A percentile compares a stretch with the other conserved stretches of the same genome.
These are phyloP conservation scores for Eleusine indica DNA, from an alignment of 176 grass and related monocot genomes.

Conservation along the genomic window DNA sequence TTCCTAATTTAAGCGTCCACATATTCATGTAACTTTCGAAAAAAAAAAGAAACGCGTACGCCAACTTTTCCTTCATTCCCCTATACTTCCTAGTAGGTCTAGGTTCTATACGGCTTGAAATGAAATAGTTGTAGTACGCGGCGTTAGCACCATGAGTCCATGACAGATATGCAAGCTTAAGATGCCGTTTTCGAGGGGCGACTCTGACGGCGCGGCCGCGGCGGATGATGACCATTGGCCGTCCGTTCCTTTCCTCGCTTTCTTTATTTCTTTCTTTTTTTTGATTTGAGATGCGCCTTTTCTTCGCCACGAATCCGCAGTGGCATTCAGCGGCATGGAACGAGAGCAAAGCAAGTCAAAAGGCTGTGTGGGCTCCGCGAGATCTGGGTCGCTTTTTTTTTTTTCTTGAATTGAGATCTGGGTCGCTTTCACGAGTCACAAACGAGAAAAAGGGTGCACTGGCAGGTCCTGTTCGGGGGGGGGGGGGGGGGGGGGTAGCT, in stretches of 20 bases:
- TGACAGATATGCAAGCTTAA: background rate
- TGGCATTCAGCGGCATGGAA: background rate
- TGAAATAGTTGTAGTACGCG: background rate
- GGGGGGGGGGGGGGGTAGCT: background rate
- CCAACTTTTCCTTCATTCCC: too few species aligned
- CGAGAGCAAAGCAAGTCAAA: conserved; percentile 32
- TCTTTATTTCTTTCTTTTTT: background rate
- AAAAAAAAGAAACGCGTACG: too few species aligned
- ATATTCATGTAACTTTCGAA: too few species aligned
- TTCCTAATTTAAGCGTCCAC: too few species aligned
- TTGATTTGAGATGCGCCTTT: conserved; percentile 9
- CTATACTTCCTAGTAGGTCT: background rate
- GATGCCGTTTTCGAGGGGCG: background rate
- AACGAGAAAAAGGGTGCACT: background rate
- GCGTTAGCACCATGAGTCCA: background rate
- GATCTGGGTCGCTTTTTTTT: background rate
- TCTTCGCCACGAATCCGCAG: conserved; percentile 13
- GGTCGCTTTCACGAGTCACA: background rate
- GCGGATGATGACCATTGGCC: background rate
- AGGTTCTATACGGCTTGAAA: background rate
- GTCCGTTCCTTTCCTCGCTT: background rate
- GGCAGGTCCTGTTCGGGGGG: background rate
- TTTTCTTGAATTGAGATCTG: background rate
- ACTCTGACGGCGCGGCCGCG: too few species aligned
- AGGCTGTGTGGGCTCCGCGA: background rate